These are phyloP conservation scores for Solanum okadae DNA, from an alignment of 257 asterid genomes.

Conservation along the genomic window DNA sequence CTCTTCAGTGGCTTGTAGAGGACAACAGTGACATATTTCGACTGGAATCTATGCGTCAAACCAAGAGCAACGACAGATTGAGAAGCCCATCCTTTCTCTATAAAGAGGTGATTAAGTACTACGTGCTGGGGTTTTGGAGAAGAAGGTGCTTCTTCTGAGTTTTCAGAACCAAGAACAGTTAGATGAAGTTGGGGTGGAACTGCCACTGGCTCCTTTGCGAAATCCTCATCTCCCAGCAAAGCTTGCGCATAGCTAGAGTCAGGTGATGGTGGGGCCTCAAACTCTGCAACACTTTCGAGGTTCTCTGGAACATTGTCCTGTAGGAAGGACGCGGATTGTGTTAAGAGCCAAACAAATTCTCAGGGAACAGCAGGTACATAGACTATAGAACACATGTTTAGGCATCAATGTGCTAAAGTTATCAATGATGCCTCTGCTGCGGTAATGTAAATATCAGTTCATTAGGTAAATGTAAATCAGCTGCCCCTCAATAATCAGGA, in stretches of 20 bases:
- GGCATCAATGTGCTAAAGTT: not conserved
- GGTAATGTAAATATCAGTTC: too few relatives aligned
- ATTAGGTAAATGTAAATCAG: too few relatives aligned
- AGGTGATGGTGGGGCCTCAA: constrained; percentile 87
- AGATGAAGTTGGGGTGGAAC: constrained; percentile 76
- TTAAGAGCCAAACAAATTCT: not conserved
- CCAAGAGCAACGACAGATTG: constrained; percentile 79
- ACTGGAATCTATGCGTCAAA: constrained; percentile 65
- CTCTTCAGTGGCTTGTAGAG: constrained; percentile 82
- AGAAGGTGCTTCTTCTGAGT: constrained; percentile 21
- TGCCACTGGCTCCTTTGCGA: constrained; percentile 59
- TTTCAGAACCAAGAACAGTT: constrained; percentile 32
- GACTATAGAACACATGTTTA: not conserved
- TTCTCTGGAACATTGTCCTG: constrained; percentile 76
- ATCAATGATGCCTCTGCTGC: not conserved
- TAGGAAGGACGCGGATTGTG: not conserved
- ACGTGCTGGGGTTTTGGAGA: constrained; percentile 66
- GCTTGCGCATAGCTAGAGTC: constrained; percentile 63
- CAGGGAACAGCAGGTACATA: not conserved
- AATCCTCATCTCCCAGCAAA: constrained; percentile 65
- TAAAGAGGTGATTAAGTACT: constrained; percentile 78
- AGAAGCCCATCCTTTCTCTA: constrained; percentile 65
- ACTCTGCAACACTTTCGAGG: constrained; percentile 67
- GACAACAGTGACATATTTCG: constrained; percentile 83
- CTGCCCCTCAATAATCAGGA: not conserved